phyloP scores from a whole-genome alignment of 75 land plant species.

The Selaginella tamariscina region DNA sequence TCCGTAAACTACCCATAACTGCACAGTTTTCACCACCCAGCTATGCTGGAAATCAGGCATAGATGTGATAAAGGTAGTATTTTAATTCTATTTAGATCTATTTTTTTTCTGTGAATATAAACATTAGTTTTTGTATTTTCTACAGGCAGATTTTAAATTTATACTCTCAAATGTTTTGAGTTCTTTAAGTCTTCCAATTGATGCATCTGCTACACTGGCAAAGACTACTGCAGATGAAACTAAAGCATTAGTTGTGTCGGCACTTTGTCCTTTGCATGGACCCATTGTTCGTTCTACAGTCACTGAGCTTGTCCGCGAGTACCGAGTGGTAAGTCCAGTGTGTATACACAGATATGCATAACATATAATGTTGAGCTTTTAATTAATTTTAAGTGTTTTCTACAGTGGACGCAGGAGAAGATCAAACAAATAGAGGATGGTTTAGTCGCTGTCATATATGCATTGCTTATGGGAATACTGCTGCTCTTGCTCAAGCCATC shows the following conservation, averaged over 20 bases:
- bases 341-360: too few species aligned
- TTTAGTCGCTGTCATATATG: slow-evolving; percentile 38
- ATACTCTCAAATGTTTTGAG: slow-evolving; percentile 24
- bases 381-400: neutral
- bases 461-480: slow-evolving; percentile 44
- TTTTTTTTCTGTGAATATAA: neutral
- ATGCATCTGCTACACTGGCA: slow-evolving; percentile 18
- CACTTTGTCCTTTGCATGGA: slow-evolving; percentile 41
- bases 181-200: slow-evolving; percentile 27
- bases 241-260: slow-evolving; percentile 24
- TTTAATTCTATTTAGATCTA: neutral
- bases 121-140: neutral
- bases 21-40: slow-evolving; percentile 34
- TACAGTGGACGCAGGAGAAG: slow-evolving; percentile 36
- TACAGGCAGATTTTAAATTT: slow-evolving; percentile 34
- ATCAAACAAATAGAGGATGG: slow-evolving; percentile 30
- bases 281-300: slow-evolving; percentile 39
- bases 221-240: slow-evolving; percentile 7
- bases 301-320: slow-evolving; percentile 42
- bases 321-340: slow-evolving; percentile 32
- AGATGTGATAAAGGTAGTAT: slow-evolving; percentile 24
- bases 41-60: slow-evolving; percentile 31
- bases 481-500: slow-evolving; percentile 45
- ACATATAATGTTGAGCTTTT: neutral
- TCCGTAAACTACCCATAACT: slow-evolving; percentile 27